Evolutionary conservation across 768 basidiomycete genomes (phyloP), one percentile per base, ranked within the genome.

Genomic region (Coprinopsis sp.): DNA sequence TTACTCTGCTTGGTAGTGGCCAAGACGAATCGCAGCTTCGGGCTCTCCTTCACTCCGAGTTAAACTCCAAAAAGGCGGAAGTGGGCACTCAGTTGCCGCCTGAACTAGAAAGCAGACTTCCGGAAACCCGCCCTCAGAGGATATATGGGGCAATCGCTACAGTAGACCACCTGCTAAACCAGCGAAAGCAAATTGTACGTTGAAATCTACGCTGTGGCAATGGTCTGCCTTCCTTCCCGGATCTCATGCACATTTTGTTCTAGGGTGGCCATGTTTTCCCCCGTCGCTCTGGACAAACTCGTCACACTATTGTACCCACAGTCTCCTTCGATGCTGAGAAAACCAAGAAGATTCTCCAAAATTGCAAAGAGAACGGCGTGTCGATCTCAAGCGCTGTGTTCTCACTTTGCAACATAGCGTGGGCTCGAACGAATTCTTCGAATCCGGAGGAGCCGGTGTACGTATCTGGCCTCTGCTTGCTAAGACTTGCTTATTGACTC

Each of bases 201-300:
- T 37, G 21, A 12, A 29, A 23, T 30, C 34, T 19, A 41, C 12
- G 2, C 29, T 21, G 41, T 27, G 27, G 42, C 46, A 11, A 50
- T 42, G 19, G 24, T 23, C 4, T 51, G n/a, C 38, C 37, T 21
- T 19, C 34, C 14, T 34, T 14, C 8, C 12, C 11, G 25, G 46
- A n/a, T n/a, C n/a, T n/a, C n/a, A n/a, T n/a, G n/a, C n/a, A n/a
- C n/a, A n/a, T n/a, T n/a, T n/a, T n/a, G n/a, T n/a, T n/a, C n/a
- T 33, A 84, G 82, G 84, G 90, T 24, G 88, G 87, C 3, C 90
- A 93, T 53, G 58, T 71, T 4, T 89, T 93, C 60, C 84, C 82
- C 31, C 72, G 68, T 37, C 62, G 58, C 30, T 64, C 69, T 50
- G 66, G 68, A 46, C 59, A 64, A 14, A 53, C 65, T 47, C 73